Evolutionary conservation across 331 rosid genomes (phyloP), one percentile per base, ranked within the genome.

Genomic region (Arachis monticola): DNA sequence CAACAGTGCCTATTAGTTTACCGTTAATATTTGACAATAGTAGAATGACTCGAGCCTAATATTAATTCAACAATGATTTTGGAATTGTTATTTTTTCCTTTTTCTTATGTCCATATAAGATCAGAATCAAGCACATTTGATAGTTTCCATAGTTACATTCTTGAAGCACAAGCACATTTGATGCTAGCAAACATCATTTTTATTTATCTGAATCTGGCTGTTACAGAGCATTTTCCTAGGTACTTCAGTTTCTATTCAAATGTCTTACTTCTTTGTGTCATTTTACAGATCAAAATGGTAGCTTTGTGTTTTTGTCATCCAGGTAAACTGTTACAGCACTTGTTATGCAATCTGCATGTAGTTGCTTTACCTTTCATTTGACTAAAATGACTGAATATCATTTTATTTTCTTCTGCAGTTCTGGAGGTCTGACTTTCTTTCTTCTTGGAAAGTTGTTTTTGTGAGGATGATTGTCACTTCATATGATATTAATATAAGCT

Each of bases 221-320:
- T 35, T 35, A 35, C 75, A 32, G 60, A 40, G 12, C 8, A 48
- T 48, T 65, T 69, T 73, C 47, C 72, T 59, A 45, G 67, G 46
- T 22, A 60, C 32, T 77, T n/a, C 61, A 68, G 74, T 14, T 47
- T 66, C 22, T 35, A 65, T 68, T 46, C 8, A 55, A 9, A 38
- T 55, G 27, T 64, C 72, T 83, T 70, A 73, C 42, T 69, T 52
- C 51, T 52, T 72, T 61, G 55, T 65, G 73, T 80, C 58, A n/a
- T 27, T 82, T 79, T 76, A 64, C 93, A 92, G 96, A 95, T 92
- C 82, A 59, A 81, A 86, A 82, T 65, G 89, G 86, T 32, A 83
- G 32, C 84, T 92, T 68, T 73, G 88, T 64, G 64, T 27, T 78
- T 53, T 82, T 88, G 76, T 3, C 6, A 3, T 5, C 81, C 55